Evolutionary conservation across 2,329 filamentous ascomycete genomes (phyloP).

Genomic region (Sporothrix pallida): DNA sequence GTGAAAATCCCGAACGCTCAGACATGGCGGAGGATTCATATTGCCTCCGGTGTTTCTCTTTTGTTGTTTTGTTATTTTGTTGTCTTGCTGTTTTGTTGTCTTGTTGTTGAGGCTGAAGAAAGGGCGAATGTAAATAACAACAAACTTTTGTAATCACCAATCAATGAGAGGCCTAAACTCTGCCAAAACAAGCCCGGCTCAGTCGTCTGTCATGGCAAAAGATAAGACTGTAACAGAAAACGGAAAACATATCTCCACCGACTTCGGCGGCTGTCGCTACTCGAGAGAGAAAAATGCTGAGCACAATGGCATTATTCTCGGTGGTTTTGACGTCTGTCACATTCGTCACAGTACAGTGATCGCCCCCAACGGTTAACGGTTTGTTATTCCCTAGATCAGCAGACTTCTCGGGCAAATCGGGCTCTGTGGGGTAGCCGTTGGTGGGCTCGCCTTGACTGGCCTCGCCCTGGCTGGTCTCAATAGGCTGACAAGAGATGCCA

Average conservation of each 20-base stretch:
- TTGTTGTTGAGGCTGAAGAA: not conserved
- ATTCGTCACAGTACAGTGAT: not conserved
- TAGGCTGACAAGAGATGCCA: no score
- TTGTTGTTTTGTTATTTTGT: not conserved
- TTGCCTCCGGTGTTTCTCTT: not conserved
- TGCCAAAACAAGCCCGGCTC: no score
- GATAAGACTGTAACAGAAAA: no score
- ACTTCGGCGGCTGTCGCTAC: not conserved
- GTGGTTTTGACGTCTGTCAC: constrained; percentile 2
- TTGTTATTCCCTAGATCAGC: no score
- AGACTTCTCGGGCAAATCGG: no score
- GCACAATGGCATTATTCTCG: not conserved
- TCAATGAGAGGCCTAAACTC: not conserved
- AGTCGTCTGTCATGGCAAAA: no score
- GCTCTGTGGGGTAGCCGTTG: no score
- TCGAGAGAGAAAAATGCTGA: no score
- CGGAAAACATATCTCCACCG: not conserved
- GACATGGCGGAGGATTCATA: not conserved
- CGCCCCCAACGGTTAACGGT: not conserved
- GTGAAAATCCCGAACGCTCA: constrained; percentile 9
- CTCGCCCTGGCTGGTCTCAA: no score
- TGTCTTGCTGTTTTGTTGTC: no score
- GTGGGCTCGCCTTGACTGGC: no score
- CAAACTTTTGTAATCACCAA: not conserved
- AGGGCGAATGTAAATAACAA: not conserved